Conservation (phyloP, 148 eudicot species). For the Nyssa sinensis region DNA sequence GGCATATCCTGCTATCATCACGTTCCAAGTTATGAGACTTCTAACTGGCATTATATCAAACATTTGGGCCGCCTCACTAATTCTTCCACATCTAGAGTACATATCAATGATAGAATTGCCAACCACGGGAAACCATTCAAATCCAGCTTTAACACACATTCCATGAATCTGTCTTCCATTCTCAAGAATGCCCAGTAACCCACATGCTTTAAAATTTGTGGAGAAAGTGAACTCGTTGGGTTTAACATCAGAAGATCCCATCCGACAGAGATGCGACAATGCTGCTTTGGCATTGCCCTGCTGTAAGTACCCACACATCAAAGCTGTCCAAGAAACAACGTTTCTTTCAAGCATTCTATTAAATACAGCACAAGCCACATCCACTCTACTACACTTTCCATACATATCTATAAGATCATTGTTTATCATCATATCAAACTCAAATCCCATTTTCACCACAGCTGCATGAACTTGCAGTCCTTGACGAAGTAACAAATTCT, state of each 20-base stretch:
- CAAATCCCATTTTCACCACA: conserved; percentile 32
- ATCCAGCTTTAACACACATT: conserved; percentile 52
- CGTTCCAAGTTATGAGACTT: conserved; percentile 74
- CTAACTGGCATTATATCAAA: conserved; percentile 48
- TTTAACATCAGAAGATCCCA: conserved; percentile 49
- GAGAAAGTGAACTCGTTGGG: conserved; percentile 81
- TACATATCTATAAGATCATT: conserved; percentile 50
- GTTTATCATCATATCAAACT: conserved; percentile 36
- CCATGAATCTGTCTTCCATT: conserved; percentile 78
- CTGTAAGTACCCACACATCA: conserved; percentile 51
- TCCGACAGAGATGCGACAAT: conserved; percentile 37
- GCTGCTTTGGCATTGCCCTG: conserved; percentile 42
- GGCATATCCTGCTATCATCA: conserved; percentile 63
- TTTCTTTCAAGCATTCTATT: conserved; percentile 57
- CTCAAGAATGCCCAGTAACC: conserved; percentile 35
- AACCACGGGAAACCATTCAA: conserved; percentile 52
- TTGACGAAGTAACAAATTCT: conserved; percentile 26
- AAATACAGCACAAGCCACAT: conserved; percentile 44
- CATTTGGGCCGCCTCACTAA: conserved; percentile 41
- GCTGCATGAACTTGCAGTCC: conserved; percentile 43
- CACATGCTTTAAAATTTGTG: conserved; percentile 63
- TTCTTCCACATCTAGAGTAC: conserved; percentile 72
- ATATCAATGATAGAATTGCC: conserved; percentile 77
- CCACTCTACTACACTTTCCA: conserved; percentile 36
- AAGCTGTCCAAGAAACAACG: conserved; percentile 58